A percentile compares a stretch with the other conserved stretches of the same genome.
These are phyloP conservation scores for Teunomyces pallodes DNA, from an alignment of 805 yeast species.

Conservation along the genomic window DNA sequence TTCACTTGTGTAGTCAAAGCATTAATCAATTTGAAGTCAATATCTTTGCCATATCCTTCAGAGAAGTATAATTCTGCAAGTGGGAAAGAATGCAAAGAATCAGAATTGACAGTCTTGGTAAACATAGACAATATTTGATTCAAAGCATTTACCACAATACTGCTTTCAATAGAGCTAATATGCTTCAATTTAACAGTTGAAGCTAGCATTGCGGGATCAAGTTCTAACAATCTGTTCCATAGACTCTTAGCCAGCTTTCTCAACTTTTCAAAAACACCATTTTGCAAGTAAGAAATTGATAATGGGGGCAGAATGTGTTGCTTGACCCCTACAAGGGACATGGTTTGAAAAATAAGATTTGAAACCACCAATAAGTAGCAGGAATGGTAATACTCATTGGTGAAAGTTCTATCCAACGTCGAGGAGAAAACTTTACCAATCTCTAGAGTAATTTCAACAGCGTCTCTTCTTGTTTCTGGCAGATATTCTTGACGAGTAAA, in stretches of 20 bases:
- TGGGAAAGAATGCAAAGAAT: constrained; percentile 35
- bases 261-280: constrained; percentile 43
- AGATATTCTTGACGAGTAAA: constrained; percentile 47
- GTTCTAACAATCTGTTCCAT: constrained; percentile 22
- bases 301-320: constrained; percentile 37
- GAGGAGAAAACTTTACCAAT: constrained; percentile 23
- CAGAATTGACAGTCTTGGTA: constrained; percentile 41
- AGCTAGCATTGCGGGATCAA: constrained; percentile 14
- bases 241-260: constrained; percentile 20
- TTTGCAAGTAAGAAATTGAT: constrained; percentile 49
- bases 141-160: constrained; percentile 41
- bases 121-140: constrained; percentile 43
- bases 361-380: constrained; percentile 35
- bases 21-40: constrained; percentile 18
- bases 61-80: constrained; percentile 27
- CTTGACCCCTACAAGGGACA: constrained; percentile 22
- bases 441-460: constrained; percentile 40
- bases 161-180: constrained; percentile 32
- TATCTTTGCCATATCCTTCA: constrained; percentile 7
- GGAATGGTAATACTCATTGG: constrained; percentile 14
- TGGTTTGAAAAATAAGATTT: constrained; percentile 32
- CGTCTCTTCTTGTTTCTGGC: constrained; percentile 30
- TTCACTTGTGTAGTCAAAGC: constrained; percentile 41
- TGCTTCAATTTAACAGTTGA: constrained; percentile 30
- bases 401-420: constrained; percentile 21